Evolutionary conservation across 257 asterid species (phyloP).

Genomic region (Jasminum sambac): DNA sequence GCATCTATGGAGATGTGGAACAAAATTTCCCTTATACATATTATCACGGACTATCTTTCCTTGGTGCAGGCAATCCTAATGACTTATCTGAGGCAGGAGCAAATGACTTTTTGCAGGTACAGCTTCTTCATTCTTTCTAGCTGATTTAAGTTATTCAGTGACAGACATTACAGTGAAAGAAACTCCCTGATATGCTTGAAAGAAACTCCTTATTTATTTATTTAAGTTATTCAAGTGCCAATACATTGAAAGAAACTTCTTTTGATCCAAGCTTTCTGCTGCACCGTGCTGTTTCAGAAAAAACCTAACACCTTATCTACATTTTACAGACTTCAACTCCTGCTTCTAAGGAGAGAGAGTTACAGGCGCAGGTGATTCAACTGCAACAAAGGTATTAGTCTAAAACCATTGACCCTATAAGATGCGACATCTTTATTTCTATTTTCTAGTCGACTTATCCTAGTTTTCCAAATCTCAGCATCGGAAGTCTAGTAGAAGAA

Average conservation of each 20-base stretch:
- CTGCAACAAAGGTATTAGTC: conserved; percentile 80
- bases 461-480: conserved; percentile 46
- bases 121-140: background rate
- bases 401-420: background rate
- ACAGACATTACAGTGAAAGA: too few species aligned
- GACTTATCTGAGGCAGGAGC: conserved; percentile 60
- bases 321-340: conserved; percentile 41
- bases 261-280: background rate
- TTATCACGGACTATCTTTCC: conserved; percentile 17
- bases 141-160: background rate
- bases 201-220: background rate
- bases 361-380: conserved; percentile 77
- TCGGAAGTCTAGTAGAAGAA: conserved; percentile 83
- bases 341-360: conserved; percentile 62
- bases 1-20: background rate
- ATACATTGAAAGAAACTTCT: background rate
- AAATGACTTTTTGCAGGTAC: conserved; percentile 67
- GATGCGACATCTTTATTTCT: conserved; percentile 6
- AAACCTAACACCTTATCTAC: conserved; percentile 1
- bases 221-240: background rate
- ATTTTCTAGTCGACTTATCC: conserved; percentile 25
- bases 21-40: background rate
- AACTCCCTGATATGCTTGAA: background rate
- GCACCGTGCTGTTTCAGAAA: background rate
- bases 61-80: conserved; percentile 49